Evolutionary conservation across 768 basidiomycete genomes (phyloP).

Genomic region (Pleurotus pulmonarius): DNA sequence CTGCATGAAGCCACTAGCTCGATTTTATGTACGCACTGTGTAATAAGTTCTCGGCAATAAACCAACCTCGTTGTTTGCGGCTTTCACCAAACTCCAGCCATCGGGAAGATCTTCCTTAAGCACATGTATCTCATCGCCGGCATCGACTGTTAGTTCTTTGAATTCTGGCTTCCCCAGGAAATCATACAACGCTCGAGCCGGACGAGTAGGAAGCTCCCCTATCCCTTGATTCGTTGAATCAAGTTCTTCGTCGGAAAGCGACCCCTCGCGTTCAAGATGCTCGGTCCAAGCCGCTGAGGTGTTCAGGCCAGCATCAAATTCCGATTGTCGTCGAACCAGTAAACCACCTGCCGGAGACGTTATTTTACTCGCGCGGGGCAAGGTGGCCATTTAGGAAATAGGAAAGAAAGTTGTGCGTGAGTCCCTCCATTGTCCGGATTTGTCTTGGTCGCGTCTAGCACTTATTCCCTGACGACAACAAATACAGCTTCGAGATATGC

Average conservation of each 20-base stretch:
- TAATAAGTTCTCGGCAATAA: slow-evolving; percentile 71
- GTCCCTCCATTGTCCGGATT: slow-evolving; percentile 1
- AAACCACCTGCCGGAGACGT: slow-evolving; percentile 13
- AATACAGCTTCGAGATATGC: background rate
- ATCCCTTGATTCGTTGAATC: slow-evolving; percentile 28
- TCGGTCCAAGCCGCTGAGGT: slow-evolving; percentile 77
- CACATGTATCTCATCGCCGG: slow-evolving; percentile 70
- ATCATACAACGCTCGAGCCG: slow-evolving; percentile 67
- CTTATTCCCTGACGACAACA: background rate
- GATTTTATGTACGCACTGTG: slow-evolving; percentile 43
- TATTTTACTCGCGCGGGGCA: slow-evolving; percentile 28
- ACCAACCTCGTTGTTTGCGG: slow-evolving; percentile 55
- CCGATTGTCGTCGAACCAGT: slow-evolving; percentile 30
- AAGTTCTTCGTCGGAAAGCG: slow-evolving; percentile 53
- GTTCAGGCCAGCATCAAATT: slow-evolving; percentile 78
- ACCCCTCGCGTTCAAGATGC: slow-evolving; percentile 42
- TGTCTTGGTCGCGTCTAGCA: background rate
- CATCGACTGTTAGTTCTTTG: slow-evolving; percentile 62
- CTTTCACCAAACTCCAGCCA: slow-evolving; percentile 77
- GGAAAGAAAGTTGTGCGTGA: background rate
- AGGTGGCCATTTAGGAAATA: slow-evolving; percentile 27
- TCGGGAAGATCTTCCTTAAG: slow-evolving; percentile 70
- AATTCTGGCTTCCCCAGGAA: slow-evolving; percentile 78
- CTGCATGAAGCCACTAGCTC: background rate
- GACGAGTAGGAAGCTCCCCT: slow-evolving; percentile 25